Percentiles rank a stretch among this genome's conserved stretches.
phyloP scores from a whole-genome alignment of 163 green algal species.

The Scenedesmus sp. region DNA sequence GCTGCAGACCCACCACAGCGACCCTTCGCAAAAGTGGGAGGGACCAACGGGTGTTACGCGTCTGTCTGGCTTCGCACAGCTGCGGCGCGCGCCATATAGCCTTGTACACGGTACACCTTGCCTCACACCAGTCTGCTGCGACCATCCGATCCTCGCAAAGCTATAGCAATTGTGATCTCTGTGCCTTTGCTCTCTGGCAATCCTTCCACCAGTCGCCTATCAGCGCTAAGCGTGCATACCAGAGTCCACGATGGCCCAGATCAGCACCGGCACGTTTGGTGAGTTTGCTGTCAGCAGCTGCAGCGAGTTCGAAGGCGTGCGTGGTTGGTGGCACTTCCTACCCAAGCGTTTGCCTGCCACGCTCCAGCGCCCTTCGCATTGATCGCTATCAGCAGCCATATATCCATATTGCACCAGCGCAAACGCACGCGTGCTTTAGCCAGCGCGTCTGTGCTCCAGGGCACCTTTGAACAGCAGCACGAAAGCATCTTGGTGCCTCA shows the following conservation, averaged over 20 bases:
- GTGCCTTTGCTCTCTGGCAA: background rate
- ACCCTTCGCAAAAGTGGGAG: background rate
- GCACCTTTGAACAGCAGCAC: background rate
- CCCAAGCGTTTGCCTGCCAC: background rate
- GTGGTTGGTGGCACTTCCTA: background rate
- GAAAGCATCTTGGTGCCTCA: background rate
- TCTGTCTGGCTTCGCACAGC: background rate
- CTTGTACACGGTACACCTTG: background rate
- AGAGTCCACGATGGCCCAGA: background rate
- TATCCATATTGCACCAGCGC: background rate
- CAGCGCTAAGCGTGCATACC: background rate
- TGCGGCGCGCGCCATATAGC: background rate
- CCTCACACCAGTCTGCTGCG: no score
- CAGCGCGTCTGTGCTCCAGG: background rate
- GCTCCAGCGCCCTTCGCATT: background rate
- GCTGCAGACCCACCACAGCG: background rate
- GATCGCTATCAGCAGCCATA: background rate
- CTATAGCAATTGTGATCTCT: background rate
- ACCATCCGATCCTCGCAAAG: no score
- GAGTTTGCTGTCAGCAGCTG: background rate
- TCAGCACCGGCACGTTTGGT: constrained; percentile 32
- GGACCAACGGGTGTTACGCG: background rate
- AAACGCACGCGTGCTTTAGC: background rate
- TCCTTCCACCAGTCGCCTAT: background rate
- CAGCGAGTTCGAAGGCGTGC: background rate